Evolutionary conservation across 805 yeast species (phyloP), one percentile per base, ranked within the genome.

Genomic region (Metschnikowia koreensis): DNA sequence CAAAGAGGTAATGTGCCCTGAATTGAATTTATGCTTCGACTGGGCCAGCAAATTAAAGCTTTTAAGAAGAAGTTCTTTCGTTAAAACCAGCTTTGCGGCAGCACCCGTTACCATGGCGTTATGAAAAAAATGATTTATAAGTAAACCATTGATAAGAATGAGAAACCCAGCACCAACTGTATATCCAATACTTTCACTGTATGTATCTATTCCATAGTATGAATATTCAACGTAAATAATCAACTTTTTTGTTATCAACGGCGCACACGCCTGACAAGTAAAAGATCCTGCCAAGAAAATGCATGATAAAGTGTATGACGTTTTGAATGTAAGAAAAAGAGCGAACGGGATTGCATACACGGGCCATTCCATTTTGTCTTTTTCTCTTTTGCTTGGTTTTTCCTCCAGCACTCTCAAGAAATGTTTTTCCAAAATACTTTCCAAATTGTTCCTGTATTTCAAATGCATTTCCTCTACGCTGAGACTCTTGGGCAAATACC

Each of bases 141-240:
- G 63, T 42, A 74, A 58, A 11, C 78, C 78, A 54, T 71, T 73
- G 41, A 70, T 43, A 49, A 63, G 56, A 58, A 86, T 80, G 66
- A 91, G 71, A 1, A 73, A 57, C 40, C 84, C 77, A 10, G 87
- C 75, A 16, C 92, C 96, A 44, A 90, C 69, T 8, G 92, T 86
- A 59, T 81, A 87, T 8, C 94, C 96, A 16, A 87, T 74, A 52
- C 96, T 97, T 40, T 69, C 72, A 34, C 83, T 85, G 50, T 73
- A 69, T 9, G 72, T 65, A 10, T 69, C 68, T 12, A 76, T 66
- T 7, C 81, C 80, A 27, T 66, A 62, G 8, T 79, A 77, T 47
- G 78, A 76, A 44, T 64, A 62, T 56, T 79, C 82, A n/a, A 88
- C 87, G 58, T 81, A 87, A 41, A 73, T 73, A 54, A 89, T 86